Percentiles rank a stretch among this genome's conserved stretches.
These are phyloP conservation scores for Rhynchosporium graminicola DNA, from an alignment of 2,329 filamentous ascomycete genomes.

Conservation along the genomic window DNA sequence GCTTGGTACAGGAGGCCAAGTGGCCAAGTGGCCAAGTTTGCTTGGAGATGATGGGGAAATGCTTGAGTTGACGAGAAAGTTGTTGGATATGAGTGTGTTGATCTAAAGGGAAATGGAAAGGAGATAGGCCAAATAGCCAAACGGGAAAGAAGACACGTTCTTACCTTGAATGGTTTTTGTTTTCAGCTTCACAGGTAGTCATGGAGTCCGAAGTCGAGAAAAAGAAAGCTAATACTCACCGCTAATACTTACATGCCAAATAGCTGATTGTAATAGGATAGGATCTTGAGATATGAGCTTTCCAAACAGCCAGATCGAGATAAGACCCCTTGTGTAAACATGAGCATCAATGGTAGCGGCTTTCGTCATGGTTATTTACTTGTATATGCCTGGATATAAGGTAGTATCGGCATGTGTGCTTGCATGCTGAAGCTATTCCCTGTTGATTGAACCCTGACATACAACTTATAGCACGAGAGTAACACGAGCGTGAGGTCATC, in stretches of 20 bases:
- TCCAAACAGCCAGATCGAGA: too few relatives aligned
- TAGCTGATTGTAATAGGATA: neutral
- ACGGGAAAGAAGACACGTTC: neutral
- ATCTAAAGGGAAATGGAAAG: too few relatives aligned
- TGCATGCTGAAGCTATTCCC: too few relatives aligned
- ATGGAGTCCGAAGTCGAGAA: neutral
- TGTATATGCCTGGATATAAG: too few relatives aligned
- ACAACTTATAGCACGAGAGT: too few relatives aligned
- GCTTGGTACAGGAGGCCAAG: neutral
- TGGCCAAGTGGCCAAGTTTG: constrained; percentile 9
- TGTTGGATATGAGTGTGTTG: neutral
- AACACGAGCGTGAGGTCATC: neutral
- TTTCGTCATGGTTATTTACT: too few relatives aligned
- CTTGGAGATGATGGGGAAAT: neutral
- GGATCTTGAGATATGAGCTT: neutral
- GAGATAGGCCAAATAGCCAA: neutral
- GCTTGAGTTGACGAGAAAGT: constrained; percentile 1
- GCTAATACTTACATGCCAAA: neutral
- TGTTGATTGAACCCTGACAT: too few relatives aligned
- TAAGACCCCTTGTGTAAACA: too few relatives aligned
- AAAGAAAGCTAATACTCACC: neutral
- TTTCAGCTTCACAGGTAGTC: too few relatives aligned
- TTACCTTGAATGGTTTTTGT: neutral
- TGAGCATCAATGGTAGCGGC: too few relatives aligned
- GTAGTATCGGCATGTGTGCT: too few relatives aligned